These are phyloP conservation scores for Boletus rufocinnamomeus DNA, from an alignment of 768 basidiomycete genomes.

Conservation along the genomic window DNA sequence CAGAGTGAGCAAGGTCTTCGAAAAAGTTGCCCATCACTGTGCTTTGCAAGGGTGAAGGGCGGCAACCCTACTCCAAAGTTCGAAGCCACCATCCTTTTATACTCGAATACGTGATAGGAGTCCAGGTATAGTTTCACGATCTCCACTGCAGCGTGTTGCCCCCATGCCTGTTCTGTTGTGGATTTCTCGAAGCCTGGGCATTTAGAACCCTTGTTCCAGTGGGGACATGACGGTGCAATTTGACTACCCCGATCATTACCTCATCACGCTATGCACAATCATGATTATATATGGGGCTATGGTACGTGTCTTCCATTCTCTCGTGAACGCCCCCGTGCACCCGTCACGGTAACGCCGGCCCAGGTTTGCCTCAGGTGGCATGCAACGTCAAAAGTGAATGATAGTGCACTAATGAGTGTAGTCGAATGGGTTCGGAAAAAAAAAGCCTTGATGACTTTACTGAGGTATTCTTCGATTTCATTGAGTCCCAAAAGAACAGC, in stretches of 20 bases:
- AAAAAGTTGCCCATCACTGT: conserved; percentile 31
- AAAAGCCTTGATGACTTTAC: not conserved
- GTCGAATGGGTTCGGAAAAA: not conserved
- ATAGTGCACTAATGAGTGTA: not conserved
- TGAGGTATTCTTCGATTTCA: not conserved
- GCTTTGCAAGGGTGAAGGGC: not conserved
- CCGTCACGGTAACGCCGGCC: no score
- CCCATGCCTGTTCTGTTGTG: not conserved
- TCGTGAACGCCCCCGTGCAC: no score
- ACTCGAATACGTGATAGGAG: not conserved
- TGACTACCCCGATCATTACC: not conserved
- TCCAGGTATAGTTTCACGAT: not conserved
- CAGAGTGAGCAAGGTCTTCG: conserved; percentile 29
- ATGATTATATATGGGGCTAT: not conserved
- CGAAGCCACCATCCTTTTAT: conserved; percentile 6
- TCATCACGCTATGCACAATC: not conserved
- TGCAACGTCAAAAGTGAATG: no score
- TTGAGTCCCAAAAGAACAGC: no score
- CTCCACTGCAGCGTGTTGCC: not conserved
- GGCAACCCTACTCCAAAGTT: not conserved
- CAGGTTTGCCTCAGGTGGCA: no score
- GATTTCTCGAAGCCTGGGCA: not conserved
- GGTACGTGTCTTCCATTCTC: not conserved
- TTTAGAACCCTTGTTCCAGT: conserved; percentile 3
- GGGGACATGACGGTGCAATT: not conserved